phyloP scores from a whole-genome alignment of 257 asterid genomes.

The Prunella vulgaris region DNA sequence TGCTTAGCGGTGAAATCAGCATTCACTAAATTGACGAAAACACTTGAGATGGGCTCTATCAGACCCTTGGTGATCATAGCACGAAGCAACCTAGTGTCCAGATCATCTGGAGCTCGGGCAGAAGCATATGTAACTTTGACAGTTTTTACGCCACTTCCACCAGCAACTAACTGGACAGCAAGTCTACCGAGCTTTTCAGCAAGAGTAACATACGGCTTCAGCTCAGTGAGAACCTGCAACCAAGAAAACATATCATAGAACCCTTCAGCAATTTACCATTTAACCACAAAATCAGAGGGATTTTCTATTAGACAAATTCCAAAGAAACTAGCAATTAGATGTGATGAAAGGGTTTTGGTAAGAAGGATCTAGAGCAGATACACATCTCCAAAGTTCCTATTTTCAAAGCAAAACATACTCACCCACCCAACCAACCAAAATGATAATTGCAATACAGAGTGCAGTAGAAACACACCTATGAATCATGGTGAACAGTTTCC shows the following conservation, averaged over 20 bases:
- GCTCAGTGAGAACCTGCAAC: constrained; percentile 72
- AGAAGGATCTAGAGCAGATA: neutral
- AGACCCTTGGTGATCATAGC: constrained; percentile 96
- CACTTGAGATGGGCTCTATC: constrained; percentile 83
- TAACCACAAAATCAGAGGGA: neutral
- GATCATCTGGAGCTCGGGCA: constrained; percentile 85
- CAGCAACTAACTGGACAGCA: constrained; percentile 89
- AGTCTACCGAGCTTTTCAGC: constrained; percentile 95
- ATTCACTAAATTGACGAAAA: constrained; percentile 69
- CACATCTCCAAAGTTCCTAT: neutral
- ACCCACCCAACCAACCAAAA: neutral
- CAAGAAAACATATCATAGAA: neutral
- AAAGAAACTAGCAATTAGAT: neutral
- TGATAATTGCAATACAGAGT: neutral
- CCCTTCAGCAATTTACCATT: neutral
- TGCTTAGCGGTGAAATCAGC: constrained; percentile 95
- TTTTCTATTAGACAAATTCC: neutral
- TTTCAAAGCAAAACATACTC: neutral
- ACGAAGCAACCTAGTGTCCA: constrained; percentile 84
- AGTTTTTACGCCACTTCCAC: constrained; percentile 73
- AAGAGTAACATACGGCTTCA: constrained; percentile 78
- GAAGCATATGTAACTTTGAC: constrained; percentile 79
- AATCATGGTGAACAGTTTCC: neutral
- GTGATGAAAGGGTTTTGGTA: neutral
- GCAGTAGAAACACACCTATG: neutral